phyloP scores from a whole-genome alignment of 1,139 yeast genomes.

The Blastobotrys apis region DNA sequence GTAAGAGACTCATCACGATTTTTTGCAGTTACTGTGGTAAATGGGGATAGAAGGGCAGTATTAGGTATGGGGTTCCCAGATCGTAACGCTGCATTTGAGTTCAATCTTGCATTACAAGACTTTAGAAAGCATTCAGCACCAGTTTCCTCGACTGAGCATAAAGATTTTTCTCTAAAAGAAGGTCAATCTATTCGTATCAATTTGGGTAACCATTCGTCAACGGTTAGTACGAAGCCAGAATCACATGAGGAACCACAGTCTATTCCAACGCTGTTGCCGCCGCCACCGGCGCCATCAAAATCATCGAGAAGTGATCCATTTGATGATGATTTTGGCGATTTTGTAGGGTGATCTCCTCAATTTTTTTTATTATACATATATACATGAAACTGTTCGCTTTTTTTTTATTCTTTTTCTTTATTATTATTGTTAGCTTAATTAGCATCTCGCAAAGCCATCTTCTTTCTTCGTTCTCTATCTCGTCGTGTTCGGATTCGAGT shows the following conservation, averaged over 20 bases:
- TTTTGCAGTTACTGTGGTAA: conserved; percentile 34
- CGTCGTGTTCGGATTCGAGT: conserved; percentile 45
- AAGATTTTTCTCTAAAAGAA: conserved; percentile 30
- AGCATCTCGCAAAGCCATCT: conserved; percentile 61
- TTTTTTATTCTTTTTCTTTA: not conserved
- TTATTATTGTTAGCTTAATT: conserved; percentile 22
- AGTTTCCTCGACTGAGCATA: conserved; percentile 9
- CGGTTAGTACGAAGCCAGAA: not conserved
- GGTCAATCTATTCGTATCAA: conserved; percentile 30
- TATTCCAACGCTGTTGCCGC: conserved; percentile 22
- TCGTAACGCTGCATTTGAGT: conserved; percentile 37
- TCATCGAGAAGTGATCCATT: conserved; percentile 20
- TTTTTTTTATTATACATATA: not conserved
- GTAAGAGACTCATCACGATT: conserved; percentile 34
- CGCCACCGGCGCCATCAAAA: conserved; percentile 22
- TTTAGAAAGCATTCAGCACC: conserved; percentile 30
- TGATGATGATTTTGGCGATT: conserved; percentile 45
- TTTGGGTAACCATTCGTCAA: conserved; percentile 17
- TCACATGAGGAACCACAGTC: conserved; percentile 12
- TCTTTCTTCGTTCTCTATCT: conserved; percentile 54
- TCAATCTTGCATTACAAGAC: conserved; percentile 39
- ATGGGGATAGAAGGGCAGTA: conserved; percentile 33
- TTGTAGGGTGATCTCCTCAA: conserved; percentile 18
- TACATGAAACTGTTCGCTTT: conserved; percentile 2
- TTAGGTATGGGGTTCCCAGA: conserved; percentile 43